Evolutionary conservation across 2,329 filamentous ascomycete species (phyloP).

Genomic region (Alternaria brassicicola): DNA sequence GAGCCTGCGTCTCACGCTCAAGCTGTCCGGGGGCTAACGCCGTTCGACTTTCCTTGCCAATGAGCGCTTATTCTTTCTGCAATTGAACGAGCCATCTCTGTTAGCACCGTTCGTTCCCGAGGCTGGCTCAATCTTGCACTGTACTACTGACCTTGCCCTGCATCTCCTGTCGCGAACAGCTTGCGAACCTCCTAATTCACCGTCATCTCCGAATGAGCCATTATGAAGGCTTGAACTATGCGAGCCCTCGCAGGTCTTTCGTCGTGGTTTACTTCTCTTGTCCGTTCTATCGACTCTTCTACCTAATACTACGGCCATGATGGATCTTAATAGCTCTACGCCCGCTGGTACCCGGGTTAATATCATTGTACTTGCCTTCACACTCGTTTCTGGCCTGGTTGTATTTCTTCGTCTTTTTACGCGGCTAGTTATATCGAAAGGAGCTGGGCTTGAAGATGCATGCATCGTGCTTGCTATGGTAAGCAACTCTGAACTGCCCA

Average conservation of each 20-base stretch:
- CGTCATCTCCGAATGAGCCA: not conserved
- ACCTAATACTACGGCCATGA: slow-evolving; percentile 3
- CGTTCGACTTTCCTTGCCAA: slow-evolving; percentile 5
- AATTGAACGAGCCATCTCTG: not conserved
- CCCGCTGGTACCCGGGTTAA: slow-evolving; percentile 41
- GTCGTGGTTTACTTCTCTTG: slow-evolving; percentile 5
- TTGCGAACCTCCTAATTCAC: not conserved
- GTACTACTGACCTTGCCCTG: not conserved
- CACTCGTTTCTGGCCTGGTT: slow-evolving; percentile 36
- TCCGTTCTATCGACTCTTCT: slow-evolving; percentile 7
- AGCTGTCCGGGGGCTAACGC: not conserved
- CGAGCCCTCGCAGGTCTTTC: not conserved
- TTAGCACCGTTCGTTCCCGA: not conserved
- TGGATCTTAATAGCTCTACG: slow-evolving; percentile 22
- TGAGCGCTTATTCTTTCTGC: slow-evolving; percentile 1
- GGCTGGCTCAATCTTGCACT: not conserved
- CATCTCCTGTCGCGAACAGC: not conserved
- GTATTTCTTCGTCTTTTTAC: slow-evolving; percentile 44
- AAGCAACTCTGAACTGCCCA: slow-evolving; percentile 2
- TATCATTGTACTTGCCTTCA: slow-evolving; percentile 40
- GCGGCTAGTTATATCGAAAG: slow-evolving; percentile 30
- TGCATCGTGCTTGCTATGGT: slow-evolving; percentile 44
- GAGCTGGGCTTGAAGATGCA: slow-evolving; percentile 38
- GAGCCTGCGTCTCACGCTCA: slow-evolving; percentile 21
- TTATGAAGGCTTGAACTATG: slow-evolving; percentile 8